Base-by-base conservation (phyloP, 371 early-diverging fungal species). In the Rhizopus delemar region DNA sequence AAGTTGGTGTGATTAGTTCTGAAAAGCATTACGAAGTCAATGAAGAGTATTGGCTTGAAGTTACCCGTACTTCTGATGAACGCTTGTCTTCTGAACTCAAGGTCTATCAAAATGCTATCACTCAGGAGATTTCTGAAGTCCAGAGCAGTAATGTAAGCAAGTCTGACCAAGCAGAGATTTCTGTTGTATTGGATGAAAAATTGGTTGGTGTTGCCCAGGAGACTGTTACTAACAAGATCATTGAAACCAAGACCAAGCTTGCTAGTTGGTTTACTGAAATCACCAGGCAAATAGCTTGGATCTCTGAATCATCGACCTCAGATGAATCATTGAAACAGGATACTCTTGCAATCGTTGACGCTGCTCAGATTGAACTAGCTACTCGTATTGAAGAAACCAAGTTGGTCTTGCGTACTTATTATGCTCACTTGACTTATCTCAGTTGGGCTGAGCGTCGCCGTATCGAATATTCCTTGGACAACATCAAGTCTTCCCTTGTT, bases 361-460 rank as follows among this genome's bases (percentile, higher is more conserved):
- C 73, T 53, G 66, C 73, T 36, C 60, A 66, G 49, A 46, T 72
- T 13, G 69, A 73, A 12, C 43, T 66, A 8, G 36, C 46, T 22
- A 60, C 65, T 35, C 56, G 59, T 7, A 66, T 73, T 51, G 69
- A 69, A 32, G 66, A 73, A 34, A 49, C 73, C 54, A 69, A 61
- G 32, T 48, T 63, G 15, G 68, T 68, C 2, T 16, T 64, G 3
- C 68, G 68, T 53, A 49, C 68, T 15, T 68, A 68, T 36, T 63
- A 68, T 63, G 63, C 68, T 43, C 63, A 68, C 38, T 53, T 68
- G 41, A 68, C 68, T 15, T 68, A 63, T 15, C 60, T 68, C 31
- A 63, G 63, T 28, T 59, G 63, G 63, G 68, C 68, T 50, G 68
- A 68, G 22, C 63, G 68, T 46, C 68, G 61, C 49, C 63, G 68